Percentiles rank a stretch among this genome's conserved stretches.
These are phyloP conservation scores for Tetrahymena malaccensis DNA, from an alignment of 73 alveolate species.

Conservation along the genomic window DNA sequence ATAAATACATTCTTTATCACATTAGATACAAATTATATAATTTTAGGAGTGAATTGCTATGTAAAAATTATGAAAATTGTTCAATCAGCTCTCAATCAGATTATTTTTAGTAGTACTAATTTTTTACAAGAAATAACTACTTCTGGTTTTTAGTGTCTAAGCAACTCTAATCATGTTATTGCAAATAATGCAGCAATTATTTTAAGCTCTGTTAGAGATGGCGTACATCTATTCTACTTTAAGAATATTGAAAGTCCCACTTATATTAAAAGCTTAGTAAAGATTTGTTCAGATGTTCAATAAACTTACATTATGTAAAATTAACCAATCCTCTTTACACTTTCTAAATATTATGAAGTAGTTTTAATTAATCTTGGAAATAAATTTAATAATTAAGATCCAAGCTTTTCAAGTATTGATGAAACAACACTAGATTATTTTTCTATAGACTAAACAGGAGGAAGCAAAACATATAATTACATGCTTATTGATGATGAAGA, in stretches of 20 bases:
- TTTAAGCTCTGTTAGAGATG: neutral
- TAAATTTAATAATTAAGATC: neutral
- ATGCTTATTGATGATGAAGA: neutral
- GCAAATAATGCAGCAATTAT: neutral
- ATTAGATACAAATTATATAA: neutral
- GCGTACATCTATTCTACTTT: neutral
- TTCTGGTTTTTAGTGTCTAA: neutral
- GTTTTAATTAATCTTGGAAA: neutral
- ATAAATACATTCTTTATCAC: neutral
- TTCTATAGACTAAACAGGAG: neutral
- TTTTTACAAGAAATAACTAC: neutral
- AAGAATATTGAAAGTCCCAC: neutral
- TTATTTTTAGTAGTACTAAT: neutral
- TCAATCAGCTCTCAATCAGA: neutral
- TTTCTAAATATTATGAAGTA: neutral
- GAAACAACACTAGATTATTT: neutral
- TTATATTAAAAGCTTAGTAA: neutral
- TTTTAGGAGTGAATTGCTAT: neutral
- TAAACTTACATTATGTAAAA: neutral
- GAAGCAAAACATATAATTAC: neutral
- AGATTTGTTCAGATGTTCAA: neutral
- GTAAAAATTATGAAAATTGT: neutral
- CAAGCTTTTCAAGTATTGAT: neutral
- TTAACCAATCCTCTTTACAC: neutral
- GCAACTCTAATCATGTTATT: neutral